phyloP scores from a whole-genome alignment of 1,284 basidiomycete species.

The Somion occarium region DNA sequence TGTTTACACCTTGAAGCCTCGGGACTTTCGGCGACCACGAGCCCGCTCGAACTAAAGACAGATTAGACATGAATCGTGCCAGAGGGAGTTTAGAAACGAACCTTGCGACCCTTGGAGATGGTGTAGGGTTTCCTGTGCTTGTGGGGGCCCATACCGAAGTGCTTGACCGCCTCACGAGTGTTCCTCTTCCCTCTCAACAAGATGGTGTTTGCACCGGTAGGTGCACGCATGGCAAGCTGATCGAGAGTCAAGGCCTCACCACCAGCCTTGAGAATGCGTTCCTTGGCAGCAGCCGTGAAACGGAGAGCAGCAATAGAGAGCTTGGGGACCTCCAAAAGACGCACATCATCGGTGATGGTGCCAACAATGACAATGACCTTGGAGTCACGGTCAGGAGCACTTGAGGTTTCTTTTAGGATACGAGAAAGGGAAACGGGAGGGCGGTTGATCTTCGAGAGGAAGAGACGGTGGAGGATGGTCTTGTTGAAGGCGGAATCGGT shows the following conservation, averaged over 20 bases:
- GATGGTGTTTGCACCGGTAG: slow-evolving; percentile 94
- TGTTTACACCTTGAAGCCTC: slow-evolving; percentile 83
- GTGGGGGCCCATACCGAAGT: slow-evolving; percentile 94
- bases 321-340: slow-evolving; percentile 85
- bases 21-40: slow-evolving; percentile 93
- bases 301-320: slow-evolving; percentile 92
- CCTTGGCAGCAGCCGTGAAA: slow-evolving; percentile 91
- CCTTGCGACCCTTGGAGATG: slow-evolving; percentile 93
- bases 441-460: slow-evolving; percentile 97
- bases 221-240: slow-evolving; percentile 91
- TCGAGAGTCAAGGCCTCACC: slow-evolving; percentile 96
- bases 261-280: slow-evolving; percentile 93
- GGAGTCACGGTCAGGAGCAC: slow-evolving; percentile 63
- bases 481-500: slow-evolving; percentile 98
- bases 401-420: slow-evolving; percentile 78
- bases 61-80: background rate
- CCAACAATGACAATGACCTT: slow-evolving; percentile 92
- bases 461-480: slow-evolving; percentile 94
- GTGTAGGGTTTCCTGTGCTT: slow-evolving; percentile 95
- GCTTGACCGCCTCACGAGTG: slow-evolving; percentile 90
- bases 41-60: slow-evolving; percentile 69
- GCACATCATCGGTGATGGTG: slow-evolving; percentile 95
- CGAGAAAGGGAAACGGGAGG: slow-evolving; percentile 94
- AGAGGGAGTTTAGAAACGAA: slow-evolving; percentile 23
- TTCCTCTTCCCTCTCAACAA: slow-evolving; percentile 91